These are phyloP conservation scores for Dysphania ambrosioides DNA, from an alignment of 148 eudicot genomes.

Conservation along the genomic window DNA sequence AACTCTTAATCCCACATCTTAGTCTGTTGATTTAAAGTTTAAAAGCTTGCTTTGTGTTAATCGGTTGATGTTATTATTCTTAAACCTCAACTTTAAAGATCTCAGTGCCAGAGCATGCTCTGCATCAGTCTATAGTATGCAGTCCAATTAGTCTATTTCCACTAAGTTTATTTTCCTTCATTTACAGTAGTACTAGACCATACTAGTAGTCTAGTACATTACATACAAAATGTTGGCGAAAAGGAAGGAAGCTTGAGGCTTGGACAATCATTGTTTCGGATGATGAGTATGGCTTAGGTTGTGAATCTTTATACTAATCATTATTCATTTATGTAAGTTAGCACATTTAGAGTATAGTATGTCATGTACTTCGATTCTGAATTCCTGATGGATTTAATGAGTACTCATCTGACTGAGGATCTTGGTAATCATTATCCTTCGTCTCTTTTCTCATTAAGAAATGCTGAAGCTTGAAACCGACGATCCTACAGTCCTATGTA, in stretches of 20 bases:
- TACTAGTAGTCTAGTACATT: too few species aligned
- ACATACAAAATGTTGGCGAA: background rate
- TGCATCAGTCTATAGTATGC: too few species aligned
- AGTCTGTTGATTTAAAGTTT: too few species aligned
- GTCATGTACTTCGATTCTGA: background rate
- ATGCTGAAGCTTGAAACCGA: too few species aligned
- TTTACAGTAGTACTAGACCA: too few species aligned
- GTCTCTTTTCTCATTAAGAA: too few species aligned
- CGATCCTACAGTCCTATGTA: too few species aligned
- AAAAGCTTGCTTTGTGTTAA: too few species aligned
- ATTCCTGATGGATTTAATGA: background rate
- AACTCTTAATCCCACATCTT: background rate
- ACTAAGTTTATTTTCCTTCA: too few species aligned
- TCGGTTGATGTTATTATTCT: background rate
- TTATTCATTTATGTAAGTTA: background rate
- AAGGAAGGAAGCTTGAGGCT: background rate
- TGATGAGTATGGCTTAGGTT: background rate
- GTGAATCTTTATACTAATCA: background rate
- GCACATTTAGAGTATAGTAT: too few species aligned
- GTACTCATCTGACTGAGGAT: background rate
- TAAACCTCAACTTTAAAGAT: background rate
- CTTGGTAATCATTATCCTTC: too few species aligned
- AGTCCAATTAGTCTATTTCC: background rate
- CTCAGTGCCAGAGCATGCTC: slow-evolving; percentile 5
- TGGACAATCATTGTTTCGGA: background rate